Conservation (phyloP, 305 asterid genomes). For the Caryopteris hybrid region DNA sequence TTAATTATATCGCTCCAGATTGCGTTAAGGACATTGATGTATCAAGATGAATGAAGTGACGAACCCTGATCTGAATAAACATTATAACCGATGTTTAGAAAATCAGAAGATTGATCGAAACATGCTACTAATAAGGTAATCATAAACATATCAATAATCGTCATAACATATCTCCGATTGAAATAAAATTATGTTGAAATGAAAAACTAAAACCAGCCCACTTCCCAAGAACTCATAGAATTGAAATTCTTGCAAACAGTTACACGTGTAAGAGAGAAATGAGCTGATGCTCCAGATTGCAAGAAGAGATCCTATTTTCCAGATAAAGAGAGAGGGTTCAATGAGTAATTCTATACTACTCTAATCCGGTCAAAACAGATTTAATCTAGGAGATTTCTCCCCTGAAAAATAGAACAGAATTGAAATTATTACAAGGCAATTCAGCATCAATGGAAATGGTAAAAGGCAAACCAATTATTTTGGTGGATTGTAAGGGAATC, state of each 20-base stretch:
- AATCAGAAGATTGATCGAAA: neutral
- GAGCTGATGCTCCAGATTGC: constrained; percentile 17
- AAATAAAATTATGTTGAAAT: neutral
- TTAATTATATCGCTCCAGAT: constrained; percentile 25
- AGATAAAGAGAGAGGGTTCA: constrained; percentile 1
- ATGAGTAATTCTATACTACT: constrained; percentile 9
- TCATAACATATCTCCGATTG: neutral
- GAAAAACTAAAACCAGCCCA: constrained; percentile 6
- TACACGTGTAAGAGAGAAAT: constrained; percentile 14
- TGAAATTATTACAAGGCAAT: neutral
- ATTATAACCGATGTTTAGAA: neutral
- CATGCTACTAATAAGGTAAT: neutral
- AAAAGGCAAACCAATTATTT: neutral
- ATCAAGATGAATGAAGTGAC: constrained; percentile 15
- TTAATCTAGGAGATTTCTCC: constrained; percentile 17
- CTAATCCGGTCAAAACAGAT: constrained; percentile 15
- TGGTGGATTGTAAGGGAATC: neutral
- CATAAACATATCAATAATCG: too few relatives aligned
- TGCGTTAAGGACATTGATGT: constrained; percentile 29
- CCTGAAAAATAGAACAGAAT: constrained; percentile 24
- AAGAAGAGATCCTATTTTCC: constrained; percentile 14
- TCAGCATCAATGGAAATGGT: neutral
- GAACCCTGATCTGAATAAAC: constrained; percentile 17
- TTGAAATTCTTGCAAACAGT: constrained; percentile 11
- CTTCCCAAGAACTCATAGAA: neutral